These are phyloP conservation scores for Panellus pusillus DNA, from an alignment of 768 basidiomycete genomes.

Conservation along the genomic window DNA sequence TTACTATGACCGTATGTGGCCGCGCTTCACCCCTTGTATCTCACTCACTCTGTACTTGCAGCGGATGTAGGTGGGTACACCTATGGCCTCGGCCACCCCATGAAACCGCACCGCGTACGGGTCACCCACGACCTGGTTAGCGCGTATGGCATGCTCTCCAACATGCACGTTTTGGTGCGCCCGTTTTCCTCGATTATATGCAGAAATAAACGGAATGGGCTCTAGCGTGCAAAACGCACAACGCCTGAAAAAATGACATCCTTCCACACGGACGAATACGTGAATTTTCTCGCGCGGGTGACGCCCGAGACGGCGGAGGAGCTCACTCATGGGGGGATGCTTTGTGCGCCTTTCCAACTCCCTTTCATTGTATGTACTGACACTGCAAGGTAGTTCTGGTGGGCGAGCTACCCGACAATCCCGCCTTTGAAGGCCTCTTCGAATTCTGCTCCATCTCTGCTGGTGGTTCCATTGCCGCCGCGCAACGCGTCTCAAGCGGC, in stretches of 20 bases:
- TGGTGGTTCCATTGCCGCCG: constrained; percentile 91
- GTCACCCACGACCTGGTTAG: constrained; percentile 91
- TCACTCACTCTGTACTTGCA: constrained; percentile 27
- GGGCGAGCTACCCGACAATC: constrained; percentile 82
- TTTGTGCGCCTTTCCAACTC: constrained; percentile 58
- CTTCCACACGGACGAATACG: constrained; percentile 98
- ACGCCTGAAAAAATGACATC: constrained; percentile 78
- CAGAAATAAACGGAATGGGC: background rate
- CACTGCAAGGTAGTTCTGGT: constrained; percentile 53
- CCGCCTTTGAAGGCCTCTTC: constrained; percentile 93
- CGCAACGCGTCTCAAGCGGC: constrained; percentile 75
- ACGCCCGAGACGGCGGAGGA: constrained; percentile 91
- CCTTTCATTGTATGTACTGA: background rate
- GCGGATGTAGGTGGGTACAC: constrained; percentile 73
- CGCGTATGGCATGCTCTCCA: constrained; percentile 90
- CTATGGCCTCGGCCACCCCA: constrained; percentile 87
- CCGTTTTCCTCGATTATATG: constrained; percentile 5
- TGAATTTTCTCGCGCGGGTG: constrained; percentile 86
- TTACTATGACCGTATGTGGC: constrained; percentile 70
- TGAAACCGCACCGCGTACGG: constrained; percentile 95
- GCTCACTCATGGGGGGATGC: constrained; percentile 77
- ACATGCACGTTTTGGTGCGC: constrained; percentile 88
- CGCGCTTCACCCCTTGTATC: background rate
- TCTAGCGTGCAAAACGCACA: constrained; percentile 70
- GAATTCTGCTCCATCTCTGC: constrained; percentile 98